Base-by-base conservation (phyloP, 139 green algal genomes). In the Ettlia oleoabundans region DNA sequence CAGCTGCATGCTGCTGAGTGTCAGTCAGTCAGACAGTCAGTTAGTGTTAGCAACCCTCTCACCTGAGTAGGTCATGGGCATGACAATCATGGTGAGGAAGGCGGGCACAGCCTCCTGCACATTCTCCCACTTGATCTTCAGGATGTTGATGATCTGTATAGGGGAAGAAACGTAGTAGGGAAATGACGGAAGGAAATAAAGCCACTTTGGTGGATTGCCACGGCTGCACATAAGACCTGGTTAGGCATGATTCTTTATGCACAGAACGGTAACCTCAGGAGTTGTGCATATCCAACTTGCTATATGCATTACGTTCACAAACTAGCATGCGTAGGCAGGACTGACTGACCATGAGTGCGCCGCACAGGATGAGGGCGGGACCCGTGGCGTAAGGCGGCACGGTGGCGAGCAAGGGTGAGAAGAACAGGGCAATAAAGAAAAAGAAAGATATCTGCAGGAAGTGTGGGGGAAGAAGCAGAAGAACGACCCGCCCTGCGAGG, bases 401-500 rank as follows among this genome's bases (percentile, higher is more conserved):
- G n/a, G 78, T 67, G 40, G 83, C 75, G 41, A 97, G 90, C 83
- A 97, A 89, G 43, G 94, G 94, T 1, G 89, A 90, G 81, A 97
- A 93, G 84, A 94, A 97, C 58, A 96, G 89, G n/a, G 90, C 78
- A 26, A 96, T 81, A 69, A 94, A 90, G 82, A 97, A 96, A 35
- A 33, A 86, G 47, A 89, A 68, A 2, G 28, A 37, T 38, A 81
- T 52, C 73, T 80, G 73, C 4, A 43, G n/a, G 63, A 7, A 41
- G 63, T 10, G 63, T n/a, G 63, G n/a, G n/a, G n/a, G n/a, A n/a
- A n/a, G n/a, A n/a, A n/a, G n/a, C n/a, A n/a, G n/a, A n/a, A n/a
- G n/a, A n/a, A n/a, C n/a, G n/a, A n/a, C n/a, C n/a, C n/a, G n/a
- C n/a, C n/a, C n/a, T n/a, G n/a, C n/a, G n/a, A n/a, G n/a, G n/a